Percentiles rank a stretch among this genome's conserved stretches.
Conservation (phyloP, 1,284 basidiomycete species). For the Irpex sp. region DNA sequence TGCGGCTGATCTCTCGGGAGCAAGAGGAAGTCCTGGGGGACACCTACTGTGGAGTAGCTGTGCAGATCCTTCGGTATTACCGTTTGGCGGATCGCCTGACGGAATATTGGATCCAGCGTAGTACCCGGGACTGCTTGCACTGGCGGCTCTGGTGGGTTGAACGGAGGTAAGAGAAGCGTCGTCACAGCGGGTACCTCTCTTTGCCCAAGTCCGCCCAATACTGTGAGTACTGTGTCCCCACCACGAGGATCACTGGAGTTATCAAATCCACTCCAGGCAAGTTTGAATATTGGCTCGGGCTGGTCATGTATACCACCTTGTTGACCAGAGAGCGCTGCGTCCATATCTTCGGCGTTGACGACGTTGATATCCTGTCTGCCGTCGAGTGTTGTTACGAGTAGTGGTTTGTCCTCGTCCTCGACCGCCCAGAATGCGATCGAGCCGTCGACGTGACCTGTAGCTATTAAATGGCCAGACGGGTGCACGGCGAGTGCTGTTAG, state of each 20-base stretch:
- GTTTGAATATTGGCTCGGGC: slow-evolving; percentile 84
- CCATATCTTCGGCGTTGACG: slow-evolving; percentile 42
- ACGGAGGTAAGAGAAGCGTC: slow-evolving; percentile 67
- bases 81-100: slow-evolving; percentile 62
- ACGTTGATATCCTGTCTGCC: slow-evolving; percentile 38
- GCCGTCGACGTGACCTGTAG: slow-evolving; percentile 80
- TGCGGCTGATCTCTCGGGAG: slow-evolving; percentile 71
- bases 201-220: slow-evolving; percentile 70
- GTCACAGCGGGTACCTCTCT: slow-evolving; percentile 63
- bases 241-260: slow-evolving; percentile 57
- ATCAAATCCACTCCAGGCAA: slow-evolving; percentile 78
- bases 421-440: slow-evolving; percentile 84
- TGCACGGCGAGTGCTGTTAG: slow-evolving; percentile 71
- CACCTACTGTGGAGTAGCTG: slow-evolving; percentile 55
- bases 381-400: slow-evolving; percentile 73
- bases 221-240: slow-evolving; percentile 66
- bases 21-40: slow-evolving; percentile 77
- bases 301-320: slow-evolving; percentile 16
- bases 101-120: slow-evolving; percentile 45
- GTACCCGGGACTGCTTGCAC: slow-evolving; percentile 32
- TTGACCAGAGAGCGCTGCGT: slow-evolving; percentile 31
- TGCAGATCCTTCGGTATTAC: slow-evolving; percentile 52
- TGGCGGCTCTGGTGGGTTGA: slow-evolving; percentile 56
- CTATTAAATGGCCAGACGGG: slow-evolving; percentile 66
- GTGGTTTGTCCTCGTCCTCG: slow-evolving; percentile 75